Evolutionary conservation across 1,284 basidiomycete species (phyloP).

Genomic region (Butyriboletus appendiculatus): DNA sequence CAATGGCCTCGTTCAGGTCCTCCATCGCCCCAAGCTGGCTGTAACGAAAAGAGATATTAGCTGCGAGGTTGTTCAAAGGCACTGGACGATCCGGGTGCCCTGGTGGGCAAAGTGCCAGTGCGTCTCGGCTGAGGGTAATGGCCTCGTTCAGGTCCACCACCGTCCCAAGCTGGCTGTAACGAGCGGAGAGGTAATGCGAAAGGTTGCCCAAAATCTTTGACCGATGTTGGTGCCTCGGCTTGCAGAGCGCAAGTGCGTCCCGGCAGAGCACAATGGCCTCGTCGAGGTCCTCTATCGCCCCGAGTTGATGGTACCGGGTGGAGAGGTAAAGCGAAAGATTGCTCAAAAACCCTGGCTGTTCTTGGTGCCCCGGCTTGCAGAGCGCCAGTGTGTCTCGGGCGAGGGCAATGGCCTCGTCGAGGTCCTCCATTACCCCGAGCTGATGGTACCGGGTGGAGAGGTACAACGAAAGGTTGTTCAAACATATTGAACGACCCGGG

Average conservation of each 20-base stretch:
- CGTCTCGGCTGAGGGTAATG: background rate
- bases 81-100: background rate
- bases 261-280: background rate
- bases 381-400: background rate
- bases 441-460: background rate
- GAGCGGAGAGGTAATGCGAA: background rate
- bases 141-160: background rate
- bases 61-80: background rate
- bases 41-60: background rate
- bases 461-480: background rate
- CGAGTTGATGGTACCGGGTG: background rate
- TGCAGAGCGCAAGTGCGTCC: background rate
- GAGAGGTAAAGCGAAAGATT: background rate
- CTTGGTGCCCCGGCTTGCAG: background rate
- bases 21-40: background rate
- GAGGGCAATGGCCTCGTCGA: background rate
- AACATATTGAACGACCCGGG: fast-evolving
- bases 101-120: background rate
- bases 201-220: background rate
- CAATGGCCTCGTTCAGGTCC: background rate
- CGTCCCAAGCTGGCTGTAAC: background rate
- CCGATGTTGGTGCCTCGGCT: too few relatives aligned
- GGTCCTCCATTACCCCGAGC: background rate
- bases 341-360: background rate
- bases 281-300: background rate